Conservation (phyloP, 306 rosid species). For the Dalbergia oliveri region DNA sequence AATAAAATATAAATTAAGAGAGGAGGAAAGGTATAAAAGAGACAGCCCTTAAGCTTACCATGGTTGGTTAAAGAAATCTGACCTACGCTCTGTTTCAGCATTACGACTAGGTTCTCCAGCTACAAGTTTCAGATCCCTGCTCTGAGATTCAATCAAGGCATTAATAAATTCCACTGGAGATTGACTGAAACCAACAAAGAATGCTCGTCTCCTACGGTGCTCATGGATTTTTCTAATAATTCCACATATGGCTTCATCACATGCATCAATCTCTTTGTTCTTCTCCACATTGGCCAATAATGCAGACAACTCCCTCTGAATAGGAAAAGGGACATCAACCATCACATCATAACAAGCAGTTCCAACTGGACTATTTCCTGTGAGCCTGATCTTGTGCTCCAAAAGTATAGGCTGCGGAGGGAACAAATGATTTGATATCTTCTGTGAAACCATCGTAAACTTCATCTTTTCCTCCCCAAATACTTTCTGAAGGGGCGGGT, state of each 20-base stretch:
- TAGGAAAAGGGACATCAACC: constrained; percentile 95
- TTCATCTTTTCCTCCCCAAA: constrained; percentile 97
- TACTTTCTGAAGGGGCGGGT: constrained; percentile 90
- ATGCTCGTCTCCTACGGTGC: constrained; percentile 93
- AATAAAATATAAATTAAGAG: too few relatives aligned
- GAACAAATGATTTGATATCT: constrained; percentile 89
- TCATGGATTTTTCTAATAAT: constrained; percentile 94
- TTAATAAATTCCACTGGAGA: constrained; percentile 95
- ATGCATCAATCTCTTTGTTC: constrained; percentile 92
- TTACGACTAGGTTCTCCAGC: constrained; percentile 95
- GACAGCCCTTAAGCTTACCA: constrained; percentile 62
- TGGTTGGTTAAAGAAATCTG: constrained; percentile 96
- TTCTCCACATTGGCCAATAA: constrained; percentile 91
- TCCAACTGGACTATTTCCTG: constrained; percentile 88
- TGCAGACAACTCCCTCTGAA: constrained; percentile 89
- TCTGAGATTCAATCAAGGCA: constrained; percentile 93
- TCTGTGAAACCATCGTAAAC: constrained; percentile 90
- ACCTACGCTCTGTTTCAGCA: constrained; percentile 85
- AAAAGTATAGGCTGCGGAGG: constrained; percentile 88
- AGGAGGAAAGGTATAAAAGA: constrained; percentile 12
- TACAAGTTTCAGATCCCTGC: constrained; percentile 87
- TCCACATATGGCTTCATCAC: constrained; percentile 90
- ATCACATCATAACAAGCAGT: constrained; percentile 95
- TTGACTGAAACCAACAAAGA: constrained; percentile 97
- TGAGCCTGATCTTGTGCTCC: constrained; percentile 93